Evolutionary conservation across 805 yeast species (phyloP).

Genomic region (Zygosaccharomyces pseudorouxii): DNA sequence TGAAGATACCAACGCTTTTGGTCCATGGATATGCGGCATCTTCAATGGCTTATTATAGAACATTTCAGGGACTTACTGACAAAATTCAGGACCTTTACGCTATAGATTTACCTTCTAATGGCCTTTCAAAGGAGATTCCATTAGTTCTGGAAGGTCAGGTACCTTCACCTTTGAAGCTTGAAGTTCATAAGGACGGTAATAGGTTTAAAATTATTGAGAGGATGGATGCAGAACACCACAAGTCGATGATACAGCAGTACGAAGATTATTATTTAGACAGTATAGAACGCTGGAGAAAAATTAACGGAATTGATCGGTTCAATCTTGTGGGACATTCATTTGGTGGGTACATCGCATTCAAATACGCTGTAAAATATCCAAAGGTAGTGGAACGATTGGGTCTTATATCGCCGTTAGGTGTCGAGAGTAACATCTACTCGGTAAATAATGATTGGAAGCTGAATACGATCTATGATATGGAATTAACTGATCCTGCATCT

Average conservation of each 20-base stretch:
- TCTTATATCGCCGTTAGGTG: constrained; percentile 72
- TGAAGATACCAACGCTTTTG: constrained; percentile 44
- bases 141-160: constrained; percentile 7
- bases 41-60: constrained; percentile 72
- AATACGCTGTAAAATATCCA: constrained; percentile 59
- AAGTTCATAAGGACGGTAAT: constrained; percentile 32
- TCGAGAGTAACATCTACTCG: constrained; percentile 64
- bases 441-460: constrained; percentile 35
- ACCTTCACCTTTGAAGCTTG: constrained; percentile 21
- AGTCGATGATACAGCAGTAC: constrained; percentile 34
- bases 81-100: constrained; percentile 58
- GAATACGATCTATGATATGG: constrained; percentile 18
- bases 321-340: constrained; percentile 72
- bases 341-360: constrained; percentile 69
- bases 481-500: constrained; percentile 44
- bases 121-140: constrained; percentile 53
- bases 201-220: constrained; percentile 19
- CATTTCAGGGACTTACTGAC: constrained; percentile 48
- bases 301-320: constrained; percentile 46
- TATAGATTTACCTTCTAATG: constrained; percentile 68
- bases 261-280: constrained; percentile 55
- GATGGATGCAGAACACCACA: constrained; percentile 18
- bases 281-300: constrained; percentile 60
- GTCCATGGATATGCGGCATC: constrained; percentile 95
- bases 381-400: constrained; percentile 49